These are phyloP conservation scores for Ilyonectria destructans DNA, from an alignment of 2,329 filamentous ascomycete genomes.

Conservation along the genomic window DNA sequence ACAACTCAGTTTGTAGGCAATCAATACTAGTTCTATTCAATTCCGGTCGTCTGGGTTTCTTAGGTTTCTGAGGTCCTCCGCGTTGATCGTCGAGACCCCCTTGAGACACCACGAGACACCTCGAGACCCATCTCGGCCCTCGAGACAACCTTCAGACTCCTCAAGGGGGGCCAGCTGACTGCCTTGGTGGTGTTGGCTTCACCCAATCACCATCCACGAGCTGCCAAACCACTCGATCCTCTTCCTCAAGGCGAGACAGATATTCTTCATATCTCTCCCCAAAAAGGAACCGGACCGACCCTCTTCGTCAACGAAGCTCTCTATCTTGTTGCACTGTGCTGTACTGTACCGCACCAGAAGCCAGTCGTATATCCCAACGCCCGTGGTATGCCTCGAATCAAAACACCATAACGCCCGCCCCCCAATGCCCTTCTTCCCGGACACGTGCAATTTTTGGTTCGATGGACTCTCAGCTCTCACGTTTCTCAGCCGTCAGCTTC, in stretches of 20 bases:
- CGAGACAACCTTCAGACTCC: slow-evolving; percentile 14
- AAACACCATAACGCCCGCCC: slow-evolving; percentile 34
- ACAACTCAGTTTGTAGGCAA: slow-evolving; percentile 3
- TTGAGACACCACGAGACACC: slow-evolving; percentile 5
- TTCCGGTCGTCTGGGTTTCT: background rate
- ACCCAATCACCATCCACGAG: slow-evolving; percentile 7
- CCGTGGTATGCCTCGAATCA: slow-evolving; percentile 37
- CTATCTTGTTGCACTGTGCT: slow-evolving; percentile 26
- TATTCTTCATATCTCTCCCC: background rate
- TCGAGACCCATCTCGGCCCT: background rate
- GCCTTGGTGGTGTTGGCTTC: slow-evolving; percentile 12
- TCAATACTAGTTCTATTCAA: slow-evolving; percentile 1
- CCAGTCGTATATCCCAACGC: slow-evolving; percentile 35
- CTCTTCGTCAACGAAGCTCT: slow-evolving; percentile 11
- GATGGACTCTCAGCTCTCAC: slow-evolving; percentile 10
- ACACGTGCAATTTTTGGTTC: slow-evolving; percentile 27
- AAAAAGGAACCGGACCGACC: slow-evolving; percentile 8
- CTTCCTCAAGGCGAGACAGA: background rate
- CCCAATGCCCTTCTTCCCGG: slow-evolving; percentile 29
- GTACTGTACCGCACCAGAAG: slow-evolving; percentile 26
- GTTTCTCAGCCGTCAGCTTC: slow-evolving; percentile 7
- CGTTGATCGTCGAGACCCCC: slow-evolving; percentile 1
- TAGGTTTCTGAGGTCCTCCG: background rate
- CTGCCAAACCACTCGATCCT: slow-evolving; percentile 7
- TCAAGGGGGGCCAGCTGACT: slow-evolving; percentile 28